Base-by-base conservation (phyloP, 345 rosid genomes). In the Eucalyptus viminalis region DNA sequence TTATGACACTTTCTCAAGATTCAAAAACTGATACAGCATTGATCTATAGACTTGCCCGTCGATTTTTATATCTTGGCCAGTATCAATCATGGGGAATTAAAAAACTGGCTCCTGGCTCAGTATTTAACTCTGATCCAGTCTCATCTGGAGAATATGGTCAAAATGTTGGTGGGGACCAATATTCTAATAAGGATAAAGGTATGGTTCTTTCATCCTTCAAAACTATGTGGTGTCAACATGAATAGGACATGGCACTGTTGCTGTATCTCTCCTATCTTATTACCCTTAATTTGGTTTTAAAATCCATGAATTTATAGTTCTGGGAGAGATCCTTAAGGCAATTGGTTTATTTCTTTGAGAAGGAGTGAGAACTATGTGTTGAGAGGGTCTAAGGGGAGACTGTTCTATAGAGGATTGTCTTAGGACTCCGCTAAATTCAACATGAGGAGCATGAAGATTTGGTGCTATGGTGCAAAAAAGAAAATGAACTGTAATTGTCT, bases 1-100 rank as follows among this genome's bases (percentile, higher is more conserved):
- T 97, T 80, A 95, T 89, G 90, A 95, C 98, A 85, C 91, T 97
- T 86, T 91, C 98, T 54, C 95, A 97, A 89, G 96, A 97, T 89
- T 89, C 94, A 15, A 91, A 92, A 90, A 90, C 98, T 27, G 97
- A 97, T 87, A 90, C 95, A 10, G 91, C 97, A 87, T 89, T 94
- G 89, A 91, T 95, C 90, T 92, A 91, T 72, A 94, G 96, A 93
- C 97, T 97, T 15, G 98, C 98, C 49, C 95, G 93, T 54, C 97
- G 93, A 88, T 95, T 97, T 92, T 93, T 95, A 60, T 90, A 88
- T 86, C 89, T 90, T 27, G 91, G 94, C 91, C 92, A 92, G 91
- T 91, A 89, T 87, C 93, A 92, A 89, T 80, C 50, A 22, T 54
- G n/a, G 49, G 67, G 49, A 40, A 50, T 76, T 56, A 90, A 89